These are phyloP conservation scores for Termitomyces sp. DNA, from an alignment of 1,284 basidiomycete species.

Conservation along the genomic window DNA sequence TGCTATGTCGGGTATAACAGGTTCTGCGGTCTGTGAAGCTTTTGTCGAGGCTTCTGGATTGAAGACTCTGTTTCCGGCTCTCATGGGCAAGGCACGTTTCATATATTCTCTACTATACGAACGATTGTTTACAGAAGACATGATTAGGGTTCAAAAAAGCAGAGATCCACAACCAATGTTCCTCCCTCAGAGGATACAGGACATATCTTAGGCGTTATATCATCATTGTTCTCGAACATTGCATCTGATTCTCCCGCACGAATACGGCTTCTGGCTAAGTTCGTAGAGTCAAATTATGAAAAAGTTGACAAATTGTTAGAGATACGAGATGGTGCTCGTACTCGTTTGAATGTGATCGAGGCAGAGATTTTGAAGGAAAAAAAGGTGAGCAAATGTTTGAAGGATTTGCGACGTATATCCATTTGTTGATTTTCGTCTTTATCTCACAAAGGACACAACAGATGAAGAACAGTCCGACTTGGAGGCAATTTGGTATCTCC, in stretches of 20 bases:
- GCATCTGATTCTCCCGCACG: slow-evolving; percentile 80
- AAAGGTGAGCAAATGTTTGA: slow-evolving; percentile 42
- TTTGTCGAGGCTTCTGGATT: slow-evolving; percentile 89
- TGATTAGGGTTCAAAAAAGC: slow-evolving; percentile 52
- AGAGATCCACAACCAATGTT: slow-evolving; percentile 41
- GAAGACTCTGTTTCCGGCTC: slow-evolving; percentile 82
- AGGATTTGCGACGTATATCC: not conserved
- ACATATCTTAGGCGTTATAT: slow-evolving; percentile 85
- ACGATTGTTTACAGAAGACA: not conserved
- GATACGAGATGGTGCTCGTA: slow-evolving; percentile 67
- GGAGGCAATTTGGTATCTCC: slow-evolving; percentile 79
- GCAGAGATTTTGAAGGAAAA: slow-evolving; percentile 62
- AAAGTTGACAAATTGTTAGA: slow-evolving; percentile 93
- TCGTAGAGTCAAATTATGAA: slow-evolving; percentile 88
- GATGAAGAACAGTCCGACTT: slow-evolving; percentile 59
- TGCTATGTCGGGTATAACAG: slow-evolving; percentile 81
- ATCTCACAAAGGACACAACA: slow-evolving; percentile 40
- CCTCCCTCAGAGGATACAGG: slow-evolving; percentile 79
- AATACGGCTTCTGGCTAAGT: slow-evolving; percentile 86
- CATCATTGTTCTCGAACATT: slow-evolving; percentile 86
- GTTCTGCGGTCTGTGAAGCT: slow-evolving; percentile 70
- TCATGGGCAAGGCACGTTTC: slow-evolving; percentile 84
- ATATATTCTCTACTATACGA: not conserved
- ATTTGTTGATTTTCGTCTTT: not conserved
- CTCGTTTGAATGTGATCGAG: slow-evolving; percentile 56